A percentile compares a stretch with the other conserved stretches of the same genome.
Conservation (phyloP, 2,329 filamentous ascomycete genomes). For the Chaetomiaceae sp. region DNA sequence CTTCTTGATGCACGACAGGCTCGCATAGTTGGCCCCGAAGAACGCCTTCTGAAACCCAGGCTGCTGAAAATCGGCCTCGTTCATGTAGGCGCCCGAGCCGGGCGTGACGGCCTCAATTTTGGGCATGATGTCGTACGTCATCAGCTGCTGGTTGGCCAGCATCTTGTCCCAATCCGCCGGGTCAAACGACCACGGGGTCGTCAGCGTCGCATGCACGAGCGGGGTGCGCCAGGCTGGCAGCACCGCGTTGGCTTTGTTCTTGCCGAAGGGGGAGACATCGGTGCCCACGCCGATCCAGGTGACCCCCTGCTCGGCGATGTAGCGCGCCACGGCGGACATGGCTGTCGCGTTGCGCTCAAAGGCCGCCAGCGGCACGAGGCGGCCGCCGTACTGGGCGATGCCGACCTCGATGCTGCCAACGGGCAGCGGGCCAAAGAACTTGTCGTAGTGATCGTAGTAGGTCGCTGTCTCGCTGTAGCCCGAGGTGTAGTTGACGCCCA, state of each 20-base stretch:
- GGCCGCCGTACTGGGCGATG: conserved; percentile 36
- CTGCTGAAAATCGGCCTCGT: conserved; percentile 45
- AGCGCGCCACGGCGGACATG: conserved; percentile 22
- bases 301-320: conserved; percentile 30
- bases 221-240: conserved; percentile 35
- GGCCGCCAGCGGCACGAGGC: conserved; percentile 36
- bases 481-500: conserved; percentile 27
- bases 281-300: conserved; percentile 30
- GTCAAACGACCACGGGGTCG: conserved; percentile 31
- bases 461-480: conserved; percentile 18
- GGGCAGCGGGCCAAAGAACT: conserved; percentile 37
- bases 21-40: conserved; percentile 41
- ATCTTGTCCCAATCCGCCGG: conserved; percentile 26
- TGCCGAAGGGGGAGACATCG: conserved; percentile 27
- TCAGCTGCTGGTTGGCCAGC: conserved; percentile 26
- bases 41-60: conserved; percentile 38
- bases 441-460: conserved; percentile 40
- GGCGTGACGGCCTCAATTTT: conserved; percentile 35
- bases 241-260: conserved; percentile 29
- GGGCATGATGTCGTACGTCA: conserved; percentile 29
- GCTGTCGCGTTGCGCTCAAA: conserved; percentile 24
- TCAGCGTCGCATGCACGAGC: conserved; percentile 29
- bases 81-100: conserved; percentile 41
- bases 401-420: conserved; percentile 47
- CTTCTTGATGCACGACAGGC: conserved; percentile 40